Percentiles rank a stretch among this genome's conserved stretches.
phyloP scores from a whole-genome alignment of 768 basidiomycete species.

The Dictyophora rubrovolvata region DNA sequence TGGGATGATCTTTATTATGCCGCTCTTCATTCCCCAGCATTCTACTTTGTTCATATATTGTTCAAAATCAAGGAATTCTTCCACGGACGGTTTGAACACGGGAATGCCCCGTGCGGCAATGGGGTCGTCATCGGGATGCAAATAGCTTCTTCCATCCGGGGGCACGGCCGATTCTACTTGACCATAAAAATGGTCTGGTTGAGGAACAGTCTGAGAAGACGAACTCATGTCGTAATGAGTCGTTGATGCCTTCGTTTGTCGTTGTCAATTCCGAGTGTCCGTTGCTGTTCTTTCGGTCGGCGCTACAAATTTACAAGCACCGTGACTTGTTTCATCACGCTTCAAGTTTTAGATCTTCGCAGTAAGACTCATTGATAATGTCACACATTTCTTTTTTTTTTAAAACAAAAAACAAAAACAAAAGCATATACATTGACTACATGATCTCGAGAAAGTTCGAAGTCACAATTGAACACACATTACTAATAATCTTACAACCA shows the following conservation, averaged over 20 bases:
- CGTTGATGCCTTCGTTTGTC: background rate
- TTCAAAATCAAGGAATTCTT: conserved; percentile 89
- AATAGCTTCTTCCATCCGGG: conserved; percentile 36
- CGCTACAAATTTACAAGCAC: background rate
- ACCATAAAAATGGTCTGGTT: conserved; percentile 83
- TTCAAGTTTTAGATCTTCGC: no score
- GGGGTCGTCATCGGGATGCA: conserved; percentile 74
- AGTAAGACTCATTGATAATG: no score
- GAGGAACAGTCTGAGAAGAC: conserved; percentile 47
- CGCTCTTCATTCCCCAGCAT: conserved; percentile 82
- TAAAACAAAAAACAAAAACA: no score
- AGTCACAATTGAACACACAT: no score
- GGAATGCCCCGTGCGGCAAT: conserved; percentile 84
- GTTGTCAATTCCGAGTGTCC: background rate
- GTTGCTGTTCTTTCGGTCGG: background rate
- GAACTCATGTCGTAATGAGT: conserved; percentile 10
- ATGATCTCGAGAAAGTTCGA: no score
- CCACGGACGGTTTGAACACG: conserved; percentile 90
- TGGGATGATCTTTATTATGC: conserved; percentile 94
- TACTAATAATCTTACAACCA: no score
- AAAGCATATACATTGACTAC: no score
- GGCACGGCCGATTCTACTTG: conserved; percentile 20
- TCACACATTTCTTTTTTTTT: no score
- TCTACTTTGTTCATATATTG: conserved; percentile 79
- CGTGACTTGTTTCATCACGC: no score